These are phyloP conservation scores for Penicillium oxalicum DNA, from an alignment of 2,329 filamentous ascomycete genomes.

Conservation along the genomic window DNA sequence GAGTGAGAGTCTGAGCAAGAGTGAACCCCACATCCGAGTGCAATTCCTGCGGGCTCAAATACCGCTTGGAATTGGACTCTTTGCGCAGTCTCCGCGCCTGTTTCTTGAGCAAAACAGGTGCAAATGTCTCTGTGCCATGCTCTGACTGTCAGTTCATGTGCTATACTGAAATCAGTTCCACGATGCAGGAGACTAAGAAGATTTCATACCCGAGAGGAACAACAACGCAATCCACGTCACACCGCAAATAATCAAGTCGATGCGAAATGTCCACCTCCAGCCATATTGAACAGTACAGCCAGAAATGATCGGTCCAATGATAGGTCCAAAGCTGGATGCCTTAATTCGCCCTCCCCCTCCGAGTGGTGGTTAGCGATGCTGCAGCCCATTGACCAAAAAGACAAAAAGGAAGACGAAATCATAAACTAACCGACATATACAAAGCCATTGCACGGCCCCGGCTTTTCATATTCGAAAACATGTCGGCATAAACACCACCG, in stretches of 20 bases:
- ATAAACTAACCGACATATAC: slow-evolving; percentile 36
- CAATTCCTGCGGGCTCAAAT: slow-evolving; percentile 57
- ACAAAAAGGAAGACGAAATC: too few relatives aligned
- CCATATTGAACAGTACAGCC: slow-evolving; percentile 37
- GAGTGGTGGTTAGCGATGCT: too few relatives aligned
- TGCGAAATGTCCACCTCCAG: slow-evolving; percentile 48
- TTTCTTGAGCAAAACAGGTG: slow-evolving; percentile 51
- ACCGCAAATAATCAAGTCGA: slow-evolving; percentile 61
- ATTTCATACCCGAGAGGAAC: slow-evolving; percentile 48
- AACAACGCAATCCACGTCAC: slow-evolving; percentile 53
- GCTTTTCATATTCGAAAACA: slow-evolving; percentile 36
- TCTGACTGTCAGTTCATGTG: not conserved
- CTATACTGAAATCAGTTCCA: too few relatives aligned
- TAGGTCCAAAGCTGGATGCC: slow-evolving; percentile 37
- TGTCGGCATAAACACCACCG: slow-evolving; percentile 43
- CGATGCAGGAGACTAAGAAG: too few relatives aligned
- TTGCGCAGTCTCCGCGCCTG: slow-evolving; percentile 55
- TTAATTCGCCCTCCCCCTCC: slow-evolving; percentile 3
- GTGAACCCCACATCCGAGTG: slow-evolving; percentile 34
- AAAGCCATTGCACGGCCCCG: slow-evolving; percentile 36
- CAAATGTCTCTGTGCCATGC: slow-evolving; percentile 49
- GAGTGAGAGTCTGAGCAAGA: slow-evolving; percentile 54
- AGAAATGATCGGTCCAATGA: slow-evolving; percentile 41
- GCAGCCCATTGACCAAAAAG: too few relatives aligned
- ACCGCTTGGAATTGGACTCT: slow-evolving; percentile 45